These are phyloP conservation scores for Theobroma grandiflorum DNA, from an alignment of 441 rosid species.

Conservation along the genomic window DNA sequence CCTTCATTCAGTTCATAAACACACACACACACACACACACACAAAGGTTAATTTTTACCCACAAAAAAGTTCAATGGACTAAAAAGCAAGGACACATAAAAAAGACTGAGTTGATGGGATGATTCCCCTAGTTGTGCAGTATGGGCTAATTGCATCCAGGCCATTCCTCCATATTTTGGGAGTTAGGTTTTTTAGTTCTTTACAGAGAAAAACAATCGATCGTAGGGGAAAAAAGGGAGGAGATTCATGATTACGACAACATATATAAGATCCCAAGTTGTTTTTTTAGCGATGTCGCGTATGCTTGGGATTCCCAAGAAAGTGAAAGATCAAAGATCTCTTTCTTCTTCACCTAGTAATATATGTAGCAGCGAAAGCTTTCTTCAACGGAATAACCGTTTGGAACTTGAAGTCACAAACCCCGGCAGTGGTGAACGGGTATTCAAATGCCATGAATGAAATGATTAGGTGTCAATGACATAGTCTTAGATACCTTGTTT, in stretches of 20 bases:
- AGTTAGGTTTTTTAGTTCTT: slow-evolving; percentile 15
- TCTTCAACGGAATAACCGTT: slow-evolving; percentile 28
- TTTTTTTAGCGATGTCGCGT: slow-evolving; percentile 55
- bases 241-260: slow-evolving; percentile 37
- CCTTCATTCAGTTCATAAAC: slow-evolving; percentile 46
- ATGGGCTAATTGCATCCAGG: slow-evolving; percentile 40
- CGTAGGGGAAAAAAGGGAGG: slow-evolving; percentile 2
- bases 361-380: neutral
- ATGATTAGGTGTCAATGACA: neutral
- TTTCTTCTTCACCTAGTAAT: neutral
- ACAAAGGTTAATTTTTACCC: neutral
- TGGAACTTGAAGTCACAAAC: slow-evolving; percentile 61
- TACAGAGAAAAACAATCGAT: slow-evolving; percentile 19
- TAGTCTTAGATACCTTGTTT: neutral
- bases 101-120: slow-evolving; percentile 25
- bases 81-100: neutral
- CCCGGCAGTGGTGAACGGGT: neutral
- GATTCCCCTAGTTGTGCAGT: slow-evolving; percentile 14
- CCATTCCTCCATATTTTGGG: slow-evolving; percentile 23
- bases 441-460: neutral
- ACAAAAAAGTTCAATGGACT: neutral
- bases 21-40: neutral
- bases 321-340: slow-evolving; percentile 46
- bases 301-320: slow-evolving; percentile 80
- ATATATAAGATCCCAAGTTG: slow-evolving; percentile 24